Base-by-base conservation (phyloP, 176 grass and related monocot genomes). In the Aegilops umbellulata region DNA sequence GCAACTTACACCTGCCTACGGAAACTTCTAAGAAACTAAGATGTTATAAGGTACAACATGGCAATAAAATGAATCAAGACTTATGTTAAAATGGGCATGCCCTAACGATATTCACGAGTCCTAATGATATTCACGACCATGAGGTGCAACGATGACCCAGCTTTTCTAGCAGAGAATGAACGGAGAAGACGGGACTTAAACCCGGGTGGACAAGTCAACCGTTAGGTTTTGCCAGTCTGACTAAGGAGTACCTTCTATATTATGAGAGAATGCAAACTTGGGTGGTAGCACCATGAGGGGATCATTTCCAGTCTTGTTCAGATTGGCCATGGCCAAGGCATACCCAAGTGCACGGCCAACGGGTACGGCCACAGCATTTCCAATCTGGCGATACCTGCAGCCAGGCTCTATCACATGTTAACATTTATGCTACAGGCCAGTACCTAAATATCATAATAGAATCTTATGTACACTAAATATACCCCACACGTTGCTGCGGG, bases 351-450 rank as follows among this genome's bases (percentile, higher is more conserved):
- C 91, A 29, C 90, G 87, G 38, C 96, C 88, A 3, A 95, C 93
- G 38, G 96, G 91, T 85, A 98, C 76, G 65, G 96, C 91, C 82
- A 98, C 93, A 46, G 96, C 93, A 86, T 98, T 98, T 83, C 96
- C 93, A 86, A 98, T 92, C 61, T 94, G 93, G 10, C 91, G 91
- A 87, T 95, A 98, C 78, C 96, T 98, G 90, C 80, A 84, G 22
- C 60, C 47, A 87, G 80, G 80, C 49, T 35, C 31, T 10, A 87
- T 57, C 29, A 79, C 72, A 76, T 68, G 60, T 80, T 65, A 93
- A 67, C 23, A 69, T 67, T 36, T 73, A 75, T 67, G 78, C 31
- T 74, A 30, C 34, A 70, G 5, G 35, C 35, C 27, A 49, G 0
- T 46, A 61, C 25, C 49, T 61, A 31, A 23, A 70, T 51, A 85